Evolutionary conservation across 805 yeast genomes (phyloP).

Genomic region (Ogataea populi-albae): DNA sequence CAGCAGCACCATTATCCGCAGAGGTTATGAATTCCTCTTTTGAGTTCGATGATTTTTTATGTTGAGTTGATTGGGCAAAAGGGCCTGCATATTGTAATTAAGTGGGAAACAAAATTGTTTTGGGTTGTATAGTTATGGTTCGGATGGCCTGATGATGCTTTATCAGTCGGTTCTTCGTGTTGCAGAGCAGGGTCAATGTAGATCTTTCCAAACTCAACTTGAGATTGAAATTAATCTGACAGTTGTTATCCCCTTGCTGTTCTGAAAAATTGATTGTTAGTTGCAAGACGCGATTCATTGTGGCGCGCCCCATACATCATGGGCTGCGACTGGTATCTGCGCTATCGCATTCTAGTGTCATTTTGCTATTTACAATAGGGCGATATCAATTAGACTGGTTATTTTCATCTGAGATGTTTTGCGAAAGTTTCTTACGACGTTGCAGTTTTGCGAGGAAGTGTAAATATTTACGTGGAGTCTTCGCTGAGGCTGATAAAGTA

Average conservation of each 20-base stretch:
- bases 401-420: too few species aligned
- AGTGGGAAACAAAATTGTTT: too few species aligned
- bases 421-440: neutral
- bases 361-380: neutral
- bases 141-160: constrained; percentile 1
- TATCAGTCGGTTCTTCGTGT: neutral
- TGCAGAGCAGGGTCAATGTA: neutral
- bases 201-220: too few species aligned
- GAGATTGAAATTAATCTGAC: too few species aligned
- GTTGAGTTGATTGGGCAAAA: constrained; percentile 8
- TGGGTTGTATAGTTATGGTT: constrained; percentile 1
- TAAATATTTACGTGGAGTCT: neutral
- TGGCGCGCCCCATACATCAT: constrained; percentile 26
- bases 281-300: constrained; percentile 27
- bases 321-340: constrained; percentile 29
- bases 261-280: neutral
- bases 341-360: constrained; percentile 8
- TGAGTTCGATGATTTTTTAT: constrained; percentile 32
- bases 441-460: neutral
- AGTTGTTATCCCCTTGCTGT: neutral
- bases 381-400: neutral
- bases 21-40: constrained; percentile 28
- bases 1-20: constrained; percentile 40
- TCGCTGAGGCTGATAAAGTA: neutral
- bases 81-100: constrained; percentile 5